phyloP scores from a whole-genome alignment of 176 grass and related monocot species.

The Ensete ventricosum region DNA sequence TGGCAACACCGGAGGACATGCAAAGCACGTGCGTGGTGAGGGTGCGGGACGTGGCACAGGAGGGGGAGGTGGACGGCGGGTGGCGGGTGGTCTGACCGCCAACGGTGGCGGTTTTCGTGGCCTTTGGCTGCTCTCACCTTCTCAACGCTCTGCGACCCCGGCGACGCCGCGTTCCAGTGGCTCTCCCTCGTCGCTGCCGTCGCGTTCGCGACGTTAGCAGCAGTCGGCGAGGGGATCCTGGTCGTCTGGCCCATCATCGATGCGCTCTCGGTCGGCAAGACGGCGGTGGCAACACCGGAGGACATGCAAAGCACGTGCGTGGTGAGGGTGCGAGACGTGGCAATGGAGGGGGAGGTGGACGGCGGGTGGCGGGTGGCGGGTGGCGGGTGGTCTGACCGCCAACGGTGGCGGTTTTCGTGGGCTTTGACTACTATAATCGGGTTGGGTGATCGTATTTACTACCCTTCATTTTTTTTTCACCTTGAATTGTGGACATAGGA shows the following conservation, averaged over 20 bases:
- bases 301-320: not conserved
- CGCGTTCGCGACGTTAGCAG: slow-evolving; percentile 1
- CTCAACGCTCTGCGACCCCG: slow-evolving; percentile 18
- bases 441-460: no score
- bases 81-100: no score
- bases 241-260: slow-evolving; percentile 31
- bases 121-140: slow-evolving; percentile 18
- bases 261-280: slow-evolving; percentile 12
- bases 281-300: not conserved
- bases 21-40: not conserved
- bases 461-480: no score
- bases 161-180: slow-evolving; percentile 12
- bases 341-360: no score
- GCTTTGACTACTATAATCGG: no score
- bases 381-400: no score
- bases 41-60: no score
- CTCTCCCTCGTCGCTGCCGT: slow-evolving; percentile 14
- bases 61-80: no score
- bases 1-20: not conserved
- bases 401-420: no score
- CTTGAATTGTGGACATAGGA: no score
- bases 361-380: no score
- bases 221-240: slow-evolving; percentile 21
- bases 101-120: no score
- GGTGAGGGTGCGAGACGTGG: not conserved